Percentiles rank a stretch among this genome's conserved stretches.
Conservation (phyloP, 305 asterid species). For the Lippia alba region DNA sequence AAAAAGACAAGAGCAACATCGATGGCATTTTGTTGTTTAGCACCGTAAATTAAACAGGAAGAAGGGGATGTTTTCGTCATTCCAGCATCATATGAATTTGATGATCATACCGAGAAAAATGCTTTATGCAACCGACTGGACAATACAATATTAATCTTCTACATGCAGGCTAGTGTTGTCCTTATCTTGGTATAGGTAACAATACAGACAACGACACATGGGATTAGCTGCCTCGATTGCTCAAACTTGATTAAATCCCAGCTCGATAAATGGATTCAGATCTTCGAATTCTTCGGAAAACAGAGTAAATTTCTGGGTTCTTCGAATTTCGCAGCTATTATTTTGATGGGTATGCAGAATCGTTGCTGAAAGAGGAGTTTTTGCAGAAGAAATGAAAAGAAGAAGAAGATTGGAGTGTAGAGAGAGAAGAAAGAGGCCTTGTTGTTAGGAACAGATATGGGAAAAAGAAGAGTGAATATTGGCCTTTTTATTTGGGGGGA, state of each 20-base stretch:
- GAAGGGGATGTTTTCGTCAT: conserved; percentile 42
- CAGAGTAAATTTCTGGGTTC: conserved; percentile 19
- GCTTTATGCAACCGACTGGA: conserved; percentile 36
- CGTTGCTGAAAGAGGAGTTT: conserved; percentile 23
- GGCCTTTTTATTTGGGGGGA: conserved; percentile 49
- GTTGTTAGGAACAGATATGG: conserved; percentile 26
- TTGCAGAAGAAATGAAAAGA: not conserved
- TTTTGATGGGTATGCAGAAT: conserved; percentile 13
- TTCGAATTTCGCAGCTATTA: not conserved
- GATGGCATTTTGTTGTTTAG: conserved; percentile 54
- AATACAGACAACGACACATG: conserved; percentile 38
- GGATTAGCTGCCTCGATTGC: conserved; percentile 33
- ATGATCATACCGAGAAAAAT: conserved; percentile 37
- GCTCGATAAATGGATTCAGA: conserved; percentile 30
- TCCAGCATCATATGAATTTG: conserved; percentile 20
- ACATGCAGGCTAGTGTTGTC: conserved; percentile 43
- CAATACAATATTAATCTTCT: conserved; percentile 25
- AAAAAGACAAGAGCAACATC: conserved; percentile 50
- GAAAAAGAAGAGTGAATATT: conserved; percentile 39
- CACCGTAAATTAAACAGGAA: conserved; percentile 34
- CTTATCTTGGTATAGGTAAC: conserved; percentile 30
- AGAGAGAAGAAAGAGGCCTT: conserved; percentile 17
- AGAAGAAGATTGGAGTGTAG: not conserved
- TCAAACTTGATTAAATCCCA: conserved; percentile 27
- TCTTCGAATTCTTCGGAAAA: conserved; percentile 27